Base-by-base conservation (phyloP, 495 filamentous ascomycete genomes). In the Aspergillus incahuasiensis region DNA sequence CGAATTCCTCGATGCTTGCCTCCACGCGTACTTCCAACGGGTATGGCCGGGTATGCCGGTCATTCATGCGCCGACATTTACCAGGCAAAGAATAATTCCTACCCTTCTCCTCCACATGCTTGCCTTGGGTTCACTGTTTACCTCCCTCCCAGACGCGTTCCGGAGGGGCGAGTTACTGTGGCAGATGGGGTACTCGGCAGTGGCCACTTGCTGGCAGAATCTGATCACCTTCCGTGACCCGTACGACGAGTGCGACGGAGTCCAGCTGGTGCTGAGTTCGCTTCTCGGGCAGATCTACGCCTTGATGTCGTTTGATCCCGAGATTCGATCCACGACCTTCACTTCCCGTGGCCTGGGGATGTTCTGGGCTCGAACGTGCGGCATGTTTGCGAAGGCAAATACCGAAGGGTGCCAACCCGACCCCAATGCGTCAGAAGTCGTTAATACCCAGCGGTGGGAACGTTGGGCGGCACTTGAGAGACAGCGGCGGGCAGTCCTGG, bases 201-300 rank as follows among this genome's bases (percentile, higher is more conserved):
- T 28, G 3, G 8, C 25, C 3, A 28, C 4, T 28, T 28, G 25
- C 25, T 28, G 25, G 25, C 25, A 8, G 4, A 8, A 8, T 28
- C 25, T 28, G 8, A 28, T 28, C 25, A 8, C 25, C 25, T 8
- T 4, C 8, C 25, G 25, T 8, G 25, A 8, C 25, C 25, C 25
- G 25, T 28, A 28, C 25, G 25, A 28, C 25, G 4, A 20, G n/a
- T 64, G 59, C 41, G 56, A 62, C 24, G 62, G 62, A 8, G 53
- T 64, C 3, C 56, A 58, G 20, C 40, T 64, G 24, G 59, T 61
- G 1, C 45, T 61, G n/a, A 59, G 58, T 11, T 52, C 55, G 22
- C 53, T 64, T 0, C 49, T 61, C 1, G 58, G 62, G 1, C 62
- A 59, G 40, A 52, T 52, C 25, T 64, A 59, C 34, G 62, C 62